These are phyloP conservation scores for Thermothelomyces thermophilus DNA, from an alignment of 2,329 filamentous ascomycete species.

Conservation along the genomic window DNA sequence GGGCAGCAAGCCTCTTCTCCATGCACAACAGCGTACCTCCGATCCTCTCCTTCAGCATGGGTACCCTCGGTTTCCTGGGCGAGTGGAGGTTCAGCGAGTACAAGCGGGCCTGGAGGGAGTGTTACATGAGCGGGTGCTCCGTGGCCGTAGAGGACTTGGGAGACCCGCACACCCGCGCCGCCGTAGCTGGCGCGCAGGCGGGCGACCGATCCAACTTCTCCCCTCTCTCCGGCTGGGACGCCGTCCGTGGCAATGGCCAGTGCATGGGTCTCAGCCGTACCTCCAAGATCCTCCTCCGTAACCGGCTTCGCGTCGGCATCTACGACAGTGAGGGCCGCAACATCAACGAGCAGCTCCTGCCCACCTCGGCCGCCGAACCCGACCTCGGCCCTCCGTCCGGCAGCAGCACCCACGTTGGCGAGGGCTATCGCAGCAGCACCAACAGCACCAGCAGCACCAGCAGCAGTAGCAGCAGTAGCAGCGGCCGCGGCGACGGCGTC, in stretches of 20 bases:
- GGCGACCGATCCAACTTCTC: slow-evolving; percentile 24
- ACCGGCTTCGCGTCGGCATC: slow-evolving; percentile 79
- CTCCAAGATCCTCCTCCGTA: slow-evolving; percentile 77
- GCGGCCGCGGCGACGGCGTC: neutral
- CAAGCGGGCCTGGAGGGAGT: slow-evolving; percentile 85
- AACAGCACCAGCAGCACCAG: neutral
- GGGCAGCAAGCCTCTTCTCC: slow-evolving; percentile 80
- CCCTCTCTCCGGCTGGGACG: slow-evolving; percentile 52
- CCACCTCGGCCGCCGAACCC: slow-evolving; percentile 39
- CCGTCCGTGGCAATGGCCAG: slow-evolving; percentile 74
- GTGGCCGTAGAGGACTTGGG: slow-evolving; percentile 42
- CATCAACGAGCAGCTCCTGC: slow-evolving; percentile 47
- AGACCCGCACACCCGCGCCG: slow-evolving; percentile 35
- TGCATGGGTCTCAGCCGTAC: slow-evolving; percentile 68
- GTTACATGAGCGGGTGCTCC: slow-evolving; percentile 70
- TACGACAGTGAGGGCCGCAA: slow-evolving; percentile 62
- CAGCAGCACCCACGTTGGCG: neutral
- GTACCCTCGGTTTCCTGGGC: slow-evolving; percentile 86
- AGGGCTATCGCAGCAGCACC: neutral
- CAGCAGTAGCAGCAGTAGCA: neutral
- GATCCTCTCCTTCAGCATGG: slow-evolving; percentile 93
- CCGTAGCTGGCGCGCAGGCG: slow-evolving; percentile 25
- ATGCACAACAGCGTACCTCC: slow-evolving; percentile 77
- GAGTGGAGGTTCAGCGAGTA: slow-evolving; percentile 96
- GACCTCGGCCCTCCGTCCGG: slow-evolving; percentile 18